phyloP scores from a whole-genome alignment of 2,329 filamentous ascomycete genomes.

The Pseudomassariella vexata region DNA sequence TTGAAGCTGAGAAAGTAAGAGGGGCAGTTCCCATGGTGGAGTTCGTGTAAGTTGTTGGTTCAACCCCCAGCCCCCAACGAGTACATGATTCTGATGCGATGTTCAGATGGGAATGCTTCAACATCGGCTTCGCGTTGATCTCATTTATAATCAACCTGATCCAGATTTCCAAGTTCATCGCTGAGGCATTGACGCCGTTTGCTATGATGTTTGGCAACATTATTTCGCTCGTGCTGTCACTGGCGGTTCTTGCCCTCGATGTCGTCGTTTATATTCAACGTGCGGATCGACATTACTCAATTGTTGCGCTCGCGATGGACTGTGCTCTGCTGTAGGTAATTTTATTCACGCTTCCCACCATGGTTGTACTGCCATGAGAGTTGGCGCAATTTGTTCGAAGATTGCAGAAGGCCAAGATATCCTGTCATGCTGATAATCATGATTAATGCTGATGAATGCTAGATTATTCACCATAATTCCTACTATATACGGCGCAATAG shows the following conservation, averaged over 20 bases:
- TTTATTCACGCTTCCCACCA: too few relatives aligned
- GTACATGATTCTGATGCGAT: background rate
- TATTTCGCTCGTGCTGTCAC: conserved; percentile 41
- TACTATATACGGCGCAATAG: conserved; percentile 38
- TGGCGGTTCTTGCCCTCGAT: conserved; percentile 43
- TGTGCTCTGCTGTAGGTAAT: conserved; percentile 39
- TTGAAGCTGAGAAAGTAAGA: conserved; percentile 31
- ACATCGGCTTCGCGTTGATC: conserved; percentile 42
- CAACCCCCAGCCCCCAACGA: too few relatives aligned
- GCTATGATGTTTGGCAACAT: conserved; percentile 46
- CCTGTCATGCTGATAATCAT: too few relatives aligned
- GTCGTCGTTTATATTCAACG: conserved; percentile 42
- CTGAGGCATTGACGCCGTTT: conserved; percentile 48
- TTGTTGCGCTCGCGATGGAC: conserved; percentile 43
- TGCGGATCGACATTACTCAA: conserved; percentile 40
- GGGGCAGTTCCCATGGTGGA: conserved; percentile 38
- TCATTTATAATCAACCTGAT: conserved; percentile 40
- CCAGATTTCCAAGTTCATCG: conserved; percentile 39
- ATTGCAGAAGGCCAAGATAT: too few relatives aligned
- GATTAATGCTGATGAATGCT: too few relatives aligned
- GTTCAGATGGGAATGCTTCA: conserved; percentile 47
- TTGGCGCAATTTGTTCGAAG: too few relatives aligned
- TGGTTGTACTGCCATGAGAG: too few relatives aligned
- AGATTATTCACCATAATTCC: conserved; percentile 38
- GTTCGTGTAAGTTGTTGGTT: conserved; percentile 46